These are phyloP conservation scores for Cucurbita maxima DNA, from an alignment of 306 rosid genomes.

Conservation along the genomic window DNA sequence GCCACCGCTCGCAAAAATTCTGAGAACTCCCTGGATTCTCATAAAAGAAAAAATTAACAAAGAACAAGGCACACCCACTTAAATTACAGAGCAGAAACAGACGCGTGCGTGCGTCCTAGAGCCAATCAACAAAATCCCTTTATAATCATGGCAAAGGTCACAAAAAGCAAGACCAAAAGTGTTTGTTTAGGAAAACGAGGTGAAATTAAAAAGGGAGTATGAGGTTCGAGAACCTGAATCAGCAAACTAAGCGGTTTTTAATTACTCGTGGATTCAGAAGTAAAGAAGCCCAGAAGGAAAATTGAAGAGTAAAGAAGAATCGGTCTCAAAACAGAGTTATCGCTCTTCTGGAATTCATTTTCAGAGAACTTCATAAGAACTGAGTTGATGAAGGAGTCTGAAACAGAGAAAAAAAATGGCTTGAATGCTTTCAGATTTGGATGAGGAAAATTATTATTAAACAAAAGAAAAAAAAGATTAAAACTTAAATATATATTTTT, in stretches of 20 bases:
- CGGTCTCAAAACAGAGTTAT: not conserved
- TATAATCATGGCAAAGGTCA: constrained; percentile 4
- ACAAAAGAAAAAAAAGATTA: not conserved
- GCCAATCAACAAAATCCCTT: constrained; percentile 31
- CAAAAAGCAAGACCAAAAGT: constrained; percentile 9
- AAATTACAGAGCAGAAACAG: constrained; percentile 1
- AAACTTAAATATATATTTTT: not conserved
- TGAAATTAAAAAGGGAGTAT: not conserved
- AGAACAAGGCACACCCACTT: not conserved
- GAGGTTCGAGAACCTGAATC: not conserved
- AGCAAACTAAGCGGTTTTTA: not conserved
- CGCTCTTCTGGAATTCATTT: not conserved
- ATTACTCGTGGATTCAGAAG: not conserved
- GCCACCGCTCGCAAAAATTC: not conserved
- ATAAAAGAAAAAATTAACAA: not conserved
- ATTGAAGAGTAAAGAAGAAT: not conserved
- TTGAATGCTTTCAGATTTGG: constrained; percentile 24
- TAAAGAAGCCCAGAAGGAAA: not conserved
- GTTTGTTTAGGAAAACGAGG: not conserved
- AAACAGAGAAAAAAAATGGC: constrained; percentile 8
- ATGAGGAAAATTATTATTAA: constrained; percentile 7
- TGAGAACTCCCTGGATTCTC: not conserved
- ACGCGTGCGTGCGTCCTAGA: constrained; percentile 19
- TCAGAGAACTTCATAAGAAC: not conserved
- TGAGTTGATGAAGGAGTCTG: constrained; percentile 19